Evolutionary conservation across 1,284 basidiomycete genomes (phyloP).

Genomic region (Thecaphora frezii): DNA sequence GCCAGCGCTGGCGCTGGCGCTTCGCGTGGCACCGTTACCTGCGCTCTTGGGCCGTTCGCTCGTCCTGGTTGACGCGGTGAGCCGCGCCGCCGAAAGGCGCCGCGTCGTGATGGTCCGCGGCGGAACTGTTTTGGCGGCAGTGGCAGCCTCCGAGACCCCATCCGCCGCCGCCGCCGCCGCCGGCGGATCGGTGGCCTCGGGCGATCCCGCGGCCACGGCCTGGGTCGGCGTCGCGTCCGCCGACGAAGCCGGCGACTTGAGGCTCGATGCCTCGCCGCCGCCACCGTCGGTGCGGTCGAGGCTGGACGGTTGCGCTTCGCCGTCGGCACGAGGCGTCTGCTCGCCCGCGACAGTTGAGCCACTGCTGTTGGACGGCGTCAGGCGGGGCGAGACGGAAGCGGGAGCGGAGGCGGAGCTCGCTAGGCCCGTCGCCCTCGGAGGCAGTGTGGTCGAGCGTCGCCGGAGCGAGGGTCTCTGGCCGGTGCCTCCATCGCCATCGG

Average conservation of each 20-base stretch:
- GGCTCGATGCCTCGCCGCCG: conserved; percentile 16
- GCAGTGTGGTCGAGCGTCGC: background rate
- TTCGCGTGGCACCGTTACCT: background rate
- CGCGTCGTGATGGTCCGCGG: conserved; percentile 18
- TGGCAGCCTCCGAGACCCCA: background rate
- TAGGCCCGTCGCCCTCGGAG: background rate
- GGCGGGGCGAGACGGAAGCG: background rate
- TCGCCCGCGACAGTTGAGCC: background rate
- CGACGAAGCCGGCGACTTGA: conserved; percentile 6
- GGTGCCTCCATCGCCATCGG: background rate
- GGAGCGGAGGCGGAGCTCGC: background rate
- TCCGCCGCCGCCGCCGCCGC: background rate
- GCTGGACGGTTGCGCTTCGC: conserved; percentile 7
- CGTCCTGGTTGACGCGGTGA: conserved; percentile 1
- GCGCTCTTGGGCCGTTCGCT: background rate
- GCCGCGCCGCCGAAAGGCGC: conserved; percentile 11
- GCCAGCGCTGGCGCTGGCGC: conserved; percentile 1
- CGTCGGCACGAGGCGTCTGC: background rate
- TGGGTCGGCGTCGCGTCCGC: conserved; percentile 27
- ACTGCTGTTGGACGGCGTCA: background rate
- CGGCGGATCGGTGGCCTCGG: conserved; percentile 6
- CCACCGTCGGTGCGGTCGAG: conserved; percentile 4
- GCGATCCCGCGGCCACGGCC: conserved; percentile 9
- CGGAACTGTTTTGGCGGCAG: conserved; percentile 7
- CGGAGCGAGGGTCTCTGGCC: background rate